These are phyloP conservation scores for Phylloporus sp. DNA, from an alignment of 768 basidiomycete genomes.

Conservation along the genomic window DNA sequence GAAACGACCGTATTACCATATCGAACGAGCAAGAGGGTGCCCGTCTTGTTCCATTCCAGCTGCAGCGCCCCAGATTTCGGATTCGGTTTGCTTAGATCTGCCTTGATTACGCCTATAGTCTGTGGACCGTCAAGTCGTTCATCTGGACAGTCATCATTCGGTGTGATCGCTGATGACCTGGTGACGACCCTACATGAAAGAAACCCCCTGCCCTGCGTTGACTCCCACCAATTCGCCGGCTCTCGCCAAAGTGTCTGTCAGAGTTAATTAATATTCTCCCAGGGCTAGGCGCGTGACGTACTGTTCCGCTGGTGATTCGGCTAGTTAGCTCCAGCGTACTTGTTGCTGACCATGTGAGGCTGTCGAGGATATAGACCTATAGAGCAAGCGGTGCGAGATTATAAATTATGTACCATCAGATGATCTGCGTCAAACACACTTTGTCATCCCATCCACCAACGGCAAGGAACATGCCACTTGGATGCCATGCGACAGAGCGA, in stretches of 20 bases:
- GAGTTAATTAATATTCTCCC: constrained; percentile 1
- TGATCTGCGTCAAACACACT: constrained; percentile 35
- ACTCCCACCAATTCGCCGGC: constrained; percentile 78
- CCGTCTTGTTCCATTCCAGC: constrained; percentile 79
- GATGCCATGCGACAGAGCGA: constrained; percentile 79
- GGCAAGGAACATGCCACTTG: constrained; percentile 75
- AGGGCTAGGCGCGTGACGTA: constrained; percentile 34
- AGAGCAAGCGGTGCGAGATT: no score
- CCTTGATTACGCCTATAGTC: constrained; percentile 44
- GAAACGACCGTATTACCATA: constrained; percentile 48
- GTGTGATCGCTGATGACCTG: not conserved
- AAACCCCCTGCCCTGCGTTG: constrained; percentile 82
- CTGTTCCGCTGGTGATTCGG: constrained; percentile 53
- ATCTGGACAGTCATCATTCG: constrained; percentile 39
- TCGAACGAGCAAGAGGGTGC: constrained; percentile 67
- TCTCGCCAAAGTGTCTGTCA: constrained; percentile 80
- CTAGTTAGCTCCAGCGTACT: constrained; percentile 58
- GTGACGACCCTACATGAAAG: constrained; percentile 61
- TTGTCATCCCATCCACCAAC: constrained; percentile 90
- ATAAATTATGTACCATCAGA: not conserved
- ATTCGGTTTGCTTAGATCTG: constrained; percentile 58
- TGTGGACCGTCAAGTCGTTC: constrained; percentile 60
- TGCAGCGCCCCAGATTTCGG: constrained; percentile 68
- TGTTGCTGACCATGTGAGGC: constrained; percentile 68
- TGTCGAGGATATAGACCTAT: constrained; percentile 74